A percentile compares a stretch with the other conserved stretches of the same genome.
These are phyloP conservation scores for Solanum chilense DNA, from an alignment of 257 asterid genomes.

Conservation along the genomic window DNA sequence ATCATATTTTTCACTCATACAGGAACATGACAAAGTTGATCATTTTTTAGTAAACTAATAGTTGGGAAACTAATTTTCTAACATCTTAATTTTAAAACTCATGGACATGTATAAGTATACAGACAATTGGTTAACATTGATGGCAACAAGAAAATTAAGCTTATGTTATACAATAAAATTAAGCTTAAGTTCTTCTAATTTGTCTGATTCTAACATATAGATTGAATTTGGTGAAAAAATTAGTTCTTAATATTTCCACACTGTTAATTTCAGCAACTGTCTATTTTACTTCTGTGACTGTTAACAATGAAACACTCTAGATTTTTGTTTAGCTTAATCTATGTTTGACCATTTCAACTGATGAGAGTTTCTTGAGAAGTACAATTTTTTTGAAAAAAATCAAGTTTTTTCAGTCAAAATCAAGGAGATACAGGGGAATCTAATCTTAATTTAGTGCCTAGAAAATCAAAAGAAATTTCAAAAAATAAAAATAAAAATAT, in stretches of 20 bases:
- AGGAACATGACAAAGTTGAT: not conserved
- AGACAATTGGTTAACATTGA: not conserved
- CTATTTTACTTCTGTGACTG: not conserved
- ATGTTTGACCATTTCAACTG: not conserved
- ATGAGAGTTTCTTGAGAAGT: not conserved
- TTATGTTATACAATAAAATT: not conserved
- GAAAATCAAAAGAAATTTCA: not conserved
- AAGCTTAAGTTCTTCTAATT: not conserved
- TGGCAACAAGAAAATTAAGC: not conserved
- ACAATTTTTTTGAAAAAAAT: not conserved
- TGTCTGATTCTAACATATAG: constrained; percentile 3
- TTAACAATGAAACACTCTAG: not conserved
- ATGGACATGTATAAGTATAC: not conserved
- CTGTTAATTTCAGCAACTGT: constrained; percentile 15
- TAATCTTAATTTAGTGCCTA: constrained; percentile 8
- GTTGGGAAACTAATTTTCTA: not conserved
- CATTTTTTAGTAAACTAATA: not conserved
- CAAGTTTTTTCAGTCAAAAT: not conserved
- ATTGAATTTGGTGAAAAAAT: not conserved
- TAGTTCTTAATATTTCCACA: constrained; percentile 14
- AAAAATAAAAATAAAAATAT: not conserved
- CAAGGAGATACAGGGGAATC: not conserved
- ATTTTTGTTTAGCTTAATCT: not conserved
- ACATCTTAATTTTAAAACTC: not conserved
- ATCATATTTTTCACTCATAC: not conserved